Conservation (phyloP, 176 grass and related monocot species). For the Panicum miliaceum region DNA sequence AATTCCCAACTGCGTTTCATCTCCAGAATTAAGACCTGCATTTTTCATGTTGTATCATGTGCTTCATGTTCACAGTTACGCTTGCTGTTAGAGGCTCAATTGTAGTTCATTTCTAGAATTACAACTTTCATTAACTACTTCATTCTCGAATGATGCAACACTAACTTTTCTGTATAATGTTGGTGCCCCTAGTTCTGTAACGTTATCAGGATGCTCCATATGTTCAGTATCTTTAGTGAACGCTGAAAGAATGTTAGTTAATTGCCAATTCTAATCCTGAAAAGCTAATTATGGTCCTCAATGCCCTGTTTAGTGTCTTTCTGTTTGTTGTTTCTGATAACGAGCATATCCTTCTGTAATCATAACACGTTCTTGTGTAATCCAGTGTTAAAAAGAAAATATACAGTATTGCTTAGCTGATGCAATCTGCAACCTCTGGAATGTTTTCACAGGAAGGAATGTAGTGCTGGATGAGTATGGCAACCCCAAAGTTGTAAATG, state of each 20-base stretch:
- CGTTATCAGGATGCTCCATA: neutral
- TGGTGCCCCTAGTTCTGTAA: neutral
- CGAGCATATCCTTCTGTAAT: no score
- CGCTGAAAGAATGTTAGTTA: neutral
- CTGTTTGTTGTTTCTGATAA: neutral
- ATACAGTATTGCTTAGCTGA: neutral
- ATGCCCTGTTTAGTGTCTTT: neutral
- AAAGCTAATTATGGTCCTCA: neutral
- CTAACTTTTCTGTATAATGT: neutral
- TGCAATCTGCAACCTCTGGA: constrained; percentile 8
- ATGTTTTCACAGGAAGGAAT: constrained; percentile 61
- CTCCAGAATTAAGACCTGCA: neutral
- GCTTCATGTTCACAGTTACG: neutral
- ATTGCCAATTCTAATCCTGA: neutral
- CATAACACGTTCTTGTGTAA: neutral
- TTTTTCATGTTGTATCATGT: neutral
- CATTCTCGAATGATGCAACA: neutral
- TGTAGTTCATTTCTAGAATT: neutral
- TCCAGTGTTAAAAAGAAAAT: neutral
- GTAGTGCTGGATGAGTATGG: constrained; percentile 74
- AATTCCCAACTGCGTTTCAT: neutral
- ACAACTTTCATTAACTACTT: neutral
- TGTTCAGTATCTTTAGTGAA: neutral
- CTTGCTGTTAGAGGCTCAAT: neutral
- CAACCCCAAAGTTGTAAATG: constrained; percentile 69